Conservation (phyloP, 768 basidiomycete genomes). For the Tulasnella sp. region DNA sequence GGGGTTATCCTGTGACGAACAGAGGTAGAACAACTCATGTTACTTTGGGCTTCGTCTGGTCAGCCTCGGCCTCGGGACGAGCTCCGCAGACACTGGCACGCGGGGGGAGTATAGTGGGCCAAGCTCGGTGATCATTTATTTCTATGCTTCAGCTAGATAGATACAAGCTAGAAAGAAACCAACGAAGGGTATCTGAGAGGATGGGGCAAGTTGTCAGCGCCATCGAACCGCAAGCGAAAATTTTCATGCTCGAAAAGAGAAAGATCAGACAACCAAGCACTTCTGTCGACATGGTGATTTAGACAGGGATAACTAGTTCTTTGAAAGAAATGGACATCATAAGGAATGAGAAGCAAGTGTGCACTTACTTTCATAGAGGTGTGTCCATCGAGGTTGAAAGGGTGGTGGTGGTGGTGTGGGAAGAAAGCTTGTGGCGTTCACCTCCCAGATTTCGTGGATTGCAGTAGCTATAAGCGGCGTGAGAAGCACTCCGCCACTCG, state of each 20-base stretch:
- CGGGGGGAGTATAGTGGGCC: too few species aligned
- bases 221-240: not conserved
- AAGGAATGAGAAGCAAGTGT: not conserved
- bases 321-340: constrained; percentile 20
- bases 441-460: constrained; percentile 1
- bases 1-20: too few species aligned
- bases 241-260: not conserved
- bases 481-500: constrained; percentile 22
- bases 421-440: not conserved
- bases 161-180: too few species aligned
- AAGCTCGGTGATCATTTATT: too few species aligned
- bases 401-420: not conserved
- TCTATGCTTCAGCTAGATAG: too few species aligned
- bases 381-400: not conserved
- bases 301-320: constrained; percentile 27
- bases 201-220: not conserved
- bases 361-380: not conserved
- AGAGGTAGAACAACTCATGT: too few species aligned
- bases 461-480: constrained; percentile 23
- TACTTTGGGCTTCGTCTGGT: too few species aligned
- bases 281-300: constrained; percentile 25
- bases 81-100: too few species aligned
- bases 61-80: too few species aligned
- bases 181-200: not conserved
- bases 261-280: constrained; percentile 15